Percentiles rank a stretch among this genome's conserved stretches.
Conservation (phyloP, 495 filamentous ascomycete genomes). For the Penicillium arizonense region DNA sequence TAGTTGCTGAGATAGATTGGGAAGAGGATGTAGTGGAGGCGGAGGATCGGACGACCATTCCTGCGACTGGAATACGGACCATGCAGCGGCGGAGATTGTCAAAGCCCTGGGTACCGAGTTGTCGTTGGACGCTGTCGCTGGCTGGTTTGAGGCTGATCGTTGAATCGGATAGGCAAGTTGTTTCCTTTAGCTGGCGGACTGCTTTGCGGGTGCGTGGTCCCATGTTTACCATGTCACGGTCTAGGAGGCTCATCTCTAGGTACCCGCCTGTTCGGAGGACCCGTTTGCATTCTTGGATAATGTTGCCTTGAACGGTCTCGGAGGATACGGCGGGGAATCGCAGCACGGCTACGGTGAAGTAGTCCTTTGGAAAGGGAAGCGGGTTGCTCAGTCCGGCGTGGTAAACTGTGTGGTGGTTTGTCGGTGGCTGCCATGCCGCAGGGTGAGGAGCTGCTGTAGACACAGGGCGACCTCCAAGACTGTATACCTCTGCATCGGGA, state of each 20-base stretch:
- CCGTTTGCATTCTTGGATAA: slow-evolving; percentile 84
- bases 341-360: slow-evolving; percentile 81
- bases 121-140: slow-evolving; percentile 73
- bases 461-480: slow-evolving; percentile 43
- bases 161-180: slow-evolving; percentile 61
- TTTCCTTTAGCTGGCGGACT: slow-evolving; percentile 74
- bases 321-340: slow-evolving; percentile 80
- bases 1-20: slow-evolving; percentile 21
- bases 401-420: slow-evolving; percentile 84
- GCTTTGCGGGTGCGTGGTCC: slow-evolving; percentile 71
- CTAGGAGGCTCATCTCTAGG: slow-evolving; percentile 80
- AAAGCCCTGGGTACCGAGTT: slow-evolving; percentile 78
- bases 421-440: slow-evolving; percentile 56
- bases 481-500: slow-evolving; percentile 81
- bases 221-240: slow-evolving; percentile 87
- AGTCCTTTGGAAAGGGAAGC: slow-evolving; percentile 85
- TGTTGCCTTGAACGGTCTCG: slow-evolving; percentile 71
- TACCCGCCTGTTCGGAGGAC: slow-evolving; percentile 89
- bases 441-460: slow-evolving; percentile 35
- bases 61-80: slow-evolving; percentile 85
- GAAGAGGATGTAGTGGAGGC: slow-evolving; percentile 37
- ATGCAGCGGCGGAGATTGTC: slow-evolving; percentile 82
- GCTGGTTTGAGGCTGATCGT: slow-evolving; percentile 69
- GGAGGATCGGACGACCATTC: slow-evolving; percentile 52
- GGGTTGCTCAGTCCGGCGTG: slow-evolving; percentile 63